A percentile compares a stretch with the other conserved stretches of the same genome.
Conservation (phyloP, 169 alveolate species). For the Babesia bovis region DNA sequence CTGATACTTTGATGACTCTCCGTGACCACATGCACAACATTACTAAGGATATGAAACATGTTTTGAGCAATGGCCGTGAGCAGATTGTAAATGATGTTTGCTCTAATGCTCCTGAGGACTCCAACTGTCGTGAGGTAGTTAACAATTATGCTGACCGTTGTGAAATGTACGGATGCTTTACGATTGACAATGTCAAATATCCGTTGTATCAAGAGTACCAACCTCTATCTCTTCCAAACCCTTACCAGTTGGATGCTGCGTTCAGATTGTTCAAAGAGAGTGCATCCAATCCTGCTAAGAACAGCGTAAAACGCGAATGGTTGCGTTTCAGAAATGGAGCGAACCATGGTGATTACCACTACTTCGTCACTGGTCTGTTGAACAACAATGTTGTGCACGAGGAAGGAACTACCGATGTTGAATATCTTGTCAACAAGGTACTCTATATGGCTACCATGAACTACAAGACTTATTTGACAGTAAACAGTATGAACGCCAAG, state of each 20-base stretch:
- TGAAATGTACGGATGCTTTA: constrained; percentile 31
- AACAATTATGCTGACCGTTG: constrained; percentile 38
- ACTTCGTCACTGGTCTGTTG: constrained; percentile 13
- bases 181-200: constrained; percentile 10
- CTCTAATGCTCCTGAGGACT: not conserved
- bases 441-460: constrained; percentile 44
- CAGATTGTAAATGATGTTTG: constrained; percentile 1
- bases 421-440: constrained; percentile 27
- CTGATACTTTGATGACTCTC: not conserved
- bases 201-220: not conserved
- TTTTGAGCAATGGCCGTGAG: not conserved
- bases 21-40: not conserved
- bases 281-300: constrained; percentile 19
- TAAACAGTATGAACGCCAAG: not conserved
- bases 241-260: constrained; percentile 50
- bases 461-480: constrained; percentile 17
- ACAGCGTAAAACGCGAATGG: not conserved
- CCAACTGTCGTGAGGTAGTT: constrained; percentile 20
- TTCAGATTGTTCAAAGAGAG: constrained; percentile 36
- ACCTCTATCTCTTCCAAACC: constrained; percentile 39
- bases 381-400: not conserved
- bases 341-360: constrained; percentile 13
- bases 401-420: constrained; percentile 6
- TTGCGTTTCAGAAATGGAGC: constrained; percentile 12
- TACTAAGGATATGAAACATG: not conserved